Conservation (phyloP, 2,329 filamentous ascomycete species). For the Diaporthe vexans region DNA sequence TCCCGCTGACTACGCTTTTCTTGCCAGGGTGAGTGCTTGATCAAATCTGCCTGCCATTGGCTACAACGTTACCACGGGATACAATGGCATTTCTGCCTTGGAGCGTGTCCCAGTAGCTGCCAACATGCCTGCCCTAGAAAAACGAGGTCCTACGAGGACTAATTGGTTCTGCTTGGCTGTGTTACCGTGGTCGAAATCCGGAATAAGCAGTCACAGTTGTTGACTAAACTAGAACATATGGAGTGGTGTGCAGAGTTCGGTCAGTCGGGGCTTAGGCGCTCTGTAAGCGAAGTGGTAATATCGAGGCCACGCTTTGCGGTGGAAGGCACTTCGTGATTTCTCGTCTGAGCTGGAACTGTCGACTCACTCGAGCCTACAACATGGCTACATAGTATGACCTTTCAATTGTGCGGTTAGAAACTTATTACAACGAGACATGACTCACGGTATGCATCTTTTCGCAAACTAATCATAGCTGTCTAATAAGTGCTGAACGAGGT, state of each 20-base stretch:
- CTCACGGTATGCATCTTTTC: no score
- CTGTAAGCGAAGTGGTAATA: not conserved
- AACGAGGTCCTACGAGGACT: not conserved
- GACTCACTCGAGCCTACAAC: no score
- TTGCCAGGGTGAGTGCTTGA: not conserved
- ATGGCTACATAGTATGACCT: no score
- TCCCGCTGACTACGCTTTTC: not conserved
- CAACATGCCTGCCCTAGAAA: not conserved
- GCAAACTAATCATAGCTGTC: no score
- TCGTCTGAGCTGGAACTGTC: no score
- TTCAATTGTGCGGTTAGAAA: no score
- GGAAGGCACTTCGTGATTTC: not conserved
- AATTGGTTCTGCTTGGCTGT: not conserved
- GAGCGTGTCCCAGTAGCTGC: not conserved
- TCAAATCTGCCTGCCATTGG: not conserved
- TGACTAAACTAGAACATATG: not conserved
- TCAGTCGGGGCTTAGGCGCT: no score
- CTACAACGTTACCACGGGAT: not conserved
- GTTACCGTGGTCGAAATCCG: not conserved
- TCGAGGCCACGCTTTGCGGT: no score
- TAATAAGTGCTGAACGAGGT: no score
- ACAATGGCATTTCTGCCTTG: not conserved
- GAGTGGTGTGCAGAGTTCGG: not conserved
- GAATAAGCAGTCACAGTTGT: not conserved
- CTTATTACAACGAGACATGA: no score